phyloP scores from a whole-genome alignment of 352 stramenopile genomes.

The Phytopythium litorale region DNA sequence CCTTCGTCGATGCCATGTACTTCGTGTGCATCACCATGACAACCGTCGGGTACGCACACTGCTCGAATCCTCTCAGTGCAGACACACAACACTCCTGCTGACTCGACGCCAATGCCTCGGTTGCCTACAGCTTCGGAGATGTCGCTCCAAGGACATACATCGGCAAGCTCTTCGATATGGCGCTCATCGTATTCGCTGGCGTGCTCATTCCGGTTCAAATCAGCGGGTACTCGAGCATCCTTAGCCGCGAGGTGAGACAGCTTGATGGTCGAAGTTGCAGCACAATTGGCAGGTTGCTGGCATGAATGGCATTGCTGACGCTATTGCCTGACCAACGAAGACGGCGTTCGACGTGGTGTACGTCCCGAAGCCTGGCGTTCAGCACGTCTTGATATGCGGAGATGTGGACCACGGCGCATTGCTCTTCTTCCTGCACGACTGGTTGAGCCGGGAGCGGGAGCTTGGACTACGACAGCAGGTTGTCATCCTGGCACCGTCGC shows the following conservation, averaged over 20 bases:
- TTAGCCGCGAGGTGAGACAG: conserved; percentile 56
- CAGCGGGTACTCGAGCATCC: conserved; percentile 61
- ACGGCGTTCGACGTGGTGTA: conserved; percentile 83
- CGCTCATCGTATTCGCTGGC: conserved; percentile 71
- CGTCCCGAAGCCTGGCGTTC: conserved; percentile 44
- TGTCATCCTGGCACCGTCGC: conserved; percentile 59
- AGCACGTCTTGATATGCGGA: conserved; percentile 77
- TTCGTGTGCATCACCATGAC: conserved; percentile 84
- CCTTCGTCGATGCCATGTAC: conserved; percentile 77
- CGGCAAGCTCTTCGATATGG: conserved; percentile 64
- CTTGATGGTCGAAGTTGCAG: too few species aligned
- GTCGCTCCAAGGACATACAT: conserved; percentile 56
- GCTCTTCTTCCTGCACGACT: conserved; percentile 78
- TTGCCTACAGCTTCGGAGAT: conserved; percentile 54
- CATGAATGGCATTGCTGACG: not conserved
- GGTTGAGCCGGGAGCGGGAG: conserved; percentile 66
- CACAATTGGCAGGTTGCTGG: not conserved
- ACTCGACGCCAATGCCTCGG: not conserved
- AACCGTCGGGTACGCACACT: conserved; percentile 60
- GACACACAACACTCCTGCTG: not conserved
- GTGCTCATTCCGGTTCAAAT: conserved; percentile 67
- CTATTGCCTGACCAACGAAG: conserved; percentile 15
- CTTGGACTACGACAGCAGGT: conserved; percentile 51
- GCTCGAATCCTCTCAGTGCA: not conserved
- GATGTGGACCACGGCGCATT: conserved; percentile 69